A percentile compares a stretch with the other conserved stretches of the same genome.
Conservation (phyloP, 1,284 basidiomycete species). For the Lentinula novae-zelandiae region DNA sequence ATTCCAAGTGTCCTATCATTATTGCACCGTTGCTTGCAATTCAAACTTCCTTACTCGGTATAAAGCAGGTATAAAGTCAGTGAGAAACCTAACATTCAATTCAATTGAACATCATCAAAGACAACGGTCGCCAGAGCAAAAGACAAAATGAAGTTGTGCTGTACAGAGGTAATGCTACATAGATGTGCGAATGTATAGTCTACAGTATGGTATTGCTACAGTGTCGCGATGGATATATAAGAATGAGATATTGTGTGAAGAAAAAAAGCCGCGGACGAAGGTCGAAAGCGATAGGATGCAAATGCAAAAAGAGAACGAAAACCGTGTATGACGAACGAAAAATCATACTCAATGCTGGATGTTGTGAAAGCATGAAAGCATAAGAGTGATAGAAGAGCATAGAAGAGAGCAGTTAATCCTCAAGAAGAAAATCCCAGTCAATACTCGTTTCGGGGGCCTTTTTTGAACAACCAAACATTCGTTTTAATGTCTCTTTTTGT, state of each 20-base stretch:
- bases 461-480: constrained; percentile 55
- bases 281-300: not conserved
- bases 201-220: constrained; percentile 4
- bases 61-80: too few species aligned
- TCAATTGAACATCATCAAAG: too few species aligned
- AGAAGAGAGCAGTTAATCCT: constrained; percentile 33
- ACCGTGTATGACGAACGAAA: not conserved
- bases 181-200: not conserved
- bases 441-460: constrained; percentile 52
- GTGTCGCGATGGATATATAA: not conserved
- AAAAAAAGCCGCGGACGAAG: not conserved
- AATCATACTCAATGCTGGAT: not conserved
- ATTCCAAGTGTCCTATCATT: too few species aligned
- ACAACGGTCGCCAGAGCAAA: not conserved
- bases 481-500: constrained; percentile 57
- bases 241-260: not conserved
- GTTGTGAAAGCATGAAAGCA: not conserved
- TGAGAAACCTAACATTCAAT: too few species aligned
- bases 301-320: not conserved
- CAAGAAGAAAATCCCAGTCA: constrained; percentile 76
- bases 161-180: not conserved
- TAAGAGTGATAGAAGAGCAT: not conserved
- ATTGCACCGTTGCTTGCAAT: too few species aligned
- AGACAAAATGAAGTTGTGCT: not conserved
- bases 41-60: too few species aligned